Conservation (phyloP, 495 filamentous ascomycete species). For the Lindgomyces ingoldianus region DNA sequence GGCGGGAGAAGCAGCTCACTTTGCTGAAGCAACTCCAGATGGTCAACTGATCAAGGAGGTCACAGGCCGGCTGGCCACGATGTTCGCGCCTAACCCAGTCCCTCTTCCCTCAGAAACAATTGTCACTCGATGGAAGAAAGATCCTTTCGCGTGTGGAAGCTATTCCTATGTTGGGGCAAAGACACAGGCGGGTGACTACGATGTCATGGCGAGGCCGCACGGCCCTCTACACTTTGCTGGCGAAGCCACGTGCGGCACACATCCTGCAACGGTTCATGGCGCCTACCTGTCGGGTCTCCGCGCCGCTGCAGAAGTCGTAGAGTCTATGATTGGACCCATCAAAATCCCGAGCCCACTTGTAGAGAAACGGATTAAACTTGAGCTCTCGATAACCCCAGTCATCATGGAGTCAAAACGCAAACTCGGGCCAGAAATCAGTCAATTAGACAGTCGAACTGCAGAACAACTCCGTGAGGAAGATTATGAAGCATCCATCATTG, state of each 20-base stretch:
- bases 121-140: constrained; percentile 89
- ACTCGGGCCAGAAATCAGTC: not conserved
- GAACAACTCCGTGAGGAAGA: constrained; percentile 48
- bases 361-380: constrained; percentile 54
- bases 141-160: constrained; percentile 84
- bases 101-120: constrained; percentile 83
- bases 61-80: constrained; percentile 67
- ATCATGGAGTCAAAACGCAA: constrained; percentile 18
- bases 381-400: constrained; percentile 1
- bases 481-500: constrained; percentile 73
- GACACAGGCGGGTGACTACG: constrained; percentile 84
- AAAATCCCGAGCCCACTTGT: constrained; percentile 73
- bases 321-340: constrained; percentile 78
- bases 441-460: constrained; percentile 1
- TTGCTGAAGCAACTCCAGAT: constrained; percentile 75
- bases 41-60: constrained; percentile 76
- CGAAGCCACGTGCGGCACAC: constrained; percentile 91
- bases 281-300: constrained; percentile 92
- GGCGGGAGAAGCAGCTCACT: constrained; percentile 91
- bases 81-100: constrained; percentile 63
- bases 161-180: constrained; percentile 89
- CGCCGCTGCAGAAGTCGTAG: constrained; percentile 81
- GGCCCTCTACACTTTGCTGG: constrained; percentile 95
- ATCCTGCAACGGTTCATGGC: constrained; percentile 95
- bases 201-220: constrained; percentile 81